These are phyloP conservation scores for Debaryomyces tyrocola DNA, from an alignment of 805 yeast genomes.

Conservation along the genomic window DNA sequence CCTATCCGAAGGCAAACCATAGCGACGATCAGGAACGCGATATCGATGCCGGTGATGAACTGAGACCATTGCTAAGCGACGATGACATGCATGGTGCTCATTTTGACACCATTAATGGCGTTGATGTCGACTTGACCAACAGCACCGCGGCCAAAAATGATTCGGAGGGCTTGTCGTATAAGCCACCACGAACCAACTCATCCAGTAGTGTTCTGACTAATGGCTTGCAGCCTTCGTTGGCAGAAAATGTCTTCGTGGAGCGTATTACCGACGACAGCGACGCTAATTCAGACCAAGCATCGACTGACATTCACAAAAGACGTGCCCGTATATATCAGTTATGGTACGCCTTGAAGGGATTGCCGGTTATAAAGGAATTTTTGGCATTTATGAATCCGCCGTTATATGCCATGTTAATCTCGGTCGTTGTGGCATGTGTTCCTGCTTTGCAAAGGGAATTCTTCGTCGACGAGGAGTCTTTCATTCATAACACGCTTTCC, in stretches of 20 bases:
- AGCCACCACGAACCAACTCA: not conserved
- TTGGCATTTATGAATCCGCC: constrained; percentile 74
- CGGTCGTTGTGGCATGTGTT: constrained; percentile 68
- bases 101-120: not conserved
- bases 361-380: constrained; percentile 19
- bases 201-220: not conserved
- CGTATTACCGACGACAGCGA: not conserved
- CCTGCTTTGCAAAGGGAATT: constrained; percentile 57
- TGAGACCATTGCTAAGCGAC: not conserved
- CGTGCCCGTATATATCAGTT: not conserved
- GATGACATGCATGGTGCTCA: not conserved
- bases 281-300: not conserved
- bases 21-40: not conserved
- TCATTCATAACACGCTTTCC: constrained; percentile 64
- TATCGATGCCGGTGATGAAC: not conserved
- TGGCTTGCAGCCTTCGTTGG: not conserved
- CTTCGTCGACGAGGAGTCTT: constrained; percentile 53
- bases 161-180: not conserved
- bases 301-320: not conserved
- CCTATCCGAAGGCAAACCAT: constrained; percentile 7
- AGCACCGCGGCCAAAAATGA: not conserved
- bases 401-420: constrained; percentile 68
- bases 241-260: not conserved
- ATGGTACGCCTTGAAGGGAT: constrained; percentile 4
- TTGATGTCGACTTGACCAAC: not conserved